A percentile compares a stretch with the other conserved stretches of the same genome.
Evolutionary conservation across 129 eudicot genomes (phyloP).

Genomic region (Pseudognaphalium luteoalbum): DNA sequence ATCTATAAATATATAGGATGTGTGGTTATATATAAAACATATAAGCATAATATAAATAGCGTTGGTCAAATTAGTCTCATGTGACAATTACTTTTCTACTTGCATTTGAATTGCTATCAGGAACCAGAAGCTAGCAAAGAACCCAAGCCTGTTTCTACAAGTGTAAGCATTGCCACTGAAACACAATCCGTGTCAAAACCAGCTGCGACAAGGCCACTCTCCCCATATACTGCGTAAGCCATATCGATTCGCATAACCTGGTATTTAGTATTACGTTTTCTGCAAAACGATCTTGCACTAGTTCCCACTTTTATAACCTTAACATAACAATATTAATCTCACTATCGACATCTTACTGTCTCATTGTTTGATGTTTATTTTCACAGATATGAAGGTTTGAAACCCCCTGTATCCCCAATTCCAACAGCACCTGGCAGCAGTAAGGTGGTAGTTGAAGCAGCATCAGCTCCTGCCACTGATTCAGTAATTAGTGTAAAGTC

Average conservation of each 20-base stretch:
- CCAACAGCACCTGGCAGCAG: slow-evolving; percentile 54
- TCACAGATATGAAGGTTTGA: slow-evolving; percentile 70
- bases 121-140: slow-evolving; percentile 42
- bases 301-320: neutral
- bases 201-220: slow-evolving; percentile 48
- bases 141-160: slow-evolving; percentile 44
- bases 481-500: slow-evolving; percentile 31
- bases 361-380: slow-evolving; percentile 11
- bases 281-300: neutral
- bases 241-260: neutral
- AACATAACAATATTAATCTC: slow-evolving; percentile 1
- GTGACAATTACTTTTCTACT: slow-evolving; percentile 22
- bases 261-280: slow-evolving; percentile 5
- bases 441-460: slow-evolving; percentile 35
- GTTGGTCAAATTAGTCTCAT: slow-evolving; percentile 3
- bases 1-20: no score
- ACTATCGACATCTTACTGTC: neutral
- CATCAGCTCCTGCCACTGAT: slow-evolving; percentile 24
- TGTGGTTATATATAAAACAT: no score
- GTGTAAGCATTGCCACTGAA: slow-evolving; percentile 37
- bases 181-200: slow-evolving; percentile 43
- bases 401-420: slow-evolving; percentile 76
- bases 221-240: slow-evolving; percentile 74
- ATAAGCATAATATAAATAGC: no score
- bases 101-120: slow-evolving; percentile 38